A percentile compares a stretch with the other conserved stretches of the same genome.
Conservation (phyloP, 257 asterid species). For the Solanum chiquidenum region DNA sequence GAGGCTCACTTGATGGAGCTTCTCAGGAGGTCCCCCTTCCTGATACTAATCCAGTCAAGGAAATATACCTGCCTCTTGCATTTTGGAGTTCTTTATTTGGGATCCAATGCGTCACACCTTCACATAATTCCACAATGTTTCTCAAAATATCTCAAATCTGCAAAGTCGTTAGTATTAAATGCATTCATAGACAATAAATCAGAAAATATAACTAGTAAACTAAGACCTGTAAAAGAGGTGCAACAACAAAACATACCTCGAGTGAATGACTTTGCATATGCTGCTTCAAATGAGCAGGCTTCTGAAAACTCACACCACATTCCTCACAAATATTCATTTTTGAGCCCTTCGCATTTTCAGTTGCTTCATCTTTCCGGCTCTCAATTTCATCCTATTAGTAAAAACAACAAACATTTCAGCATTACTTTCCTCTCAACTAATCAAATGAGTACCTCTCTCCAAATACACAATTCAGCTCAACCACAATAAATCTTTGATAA, state of each 20-base stretch:
- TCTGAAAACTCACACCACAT: slow-evolving; percentile 59
- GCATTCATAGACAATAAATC: background rate
- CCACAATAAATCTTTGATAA: background rate
- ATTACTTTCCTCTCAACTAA: background rate
- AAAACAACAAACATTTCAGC: background rate
- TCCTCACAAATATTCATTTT: slow-evolving; percentile 47
- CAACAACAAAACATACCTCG: slow-evolving; percentile 29
- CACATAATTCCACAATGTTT: slow-evolving; percentile 13
- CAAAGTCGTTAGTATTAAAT: slow-evolving; percentile 17
- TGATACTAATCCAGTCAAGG: slow-evolving; percentile 96
- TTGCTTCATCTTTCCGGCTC: slow-evolving; percentile 27
- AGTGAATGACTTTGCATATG: slow-evolving; percentile 86
- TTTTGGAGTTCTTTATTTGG: slow-evolving; percentile 90
- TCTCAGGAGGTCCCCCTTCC: slow-evolving; percentile 98
- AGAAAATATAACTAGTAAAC: background rate
- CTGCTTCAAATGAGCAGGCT: slow-evolving; percentile 85
- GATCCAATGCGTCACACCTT: slow-evolving; percentile 99
- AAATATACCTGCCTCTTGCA: slow-evolving; percentile 60
- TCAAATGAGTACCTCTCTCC: background rate
- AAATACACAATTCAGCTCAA: background rate
- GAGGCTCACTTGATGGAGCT: slow-evolving; percentile 99
- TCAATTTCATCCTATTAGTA: background rate
- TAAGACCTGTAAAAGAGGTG: background rate
- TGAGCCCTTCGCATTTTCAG: slow-evolving; percentile 19
- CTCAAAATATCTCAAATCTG: slow-evolving; percentile 29